Evolutionary conservation across 495 filamentous ascomycete genomes (phyloP).

Genomic region (Daldinia vernicosa): DNA sequence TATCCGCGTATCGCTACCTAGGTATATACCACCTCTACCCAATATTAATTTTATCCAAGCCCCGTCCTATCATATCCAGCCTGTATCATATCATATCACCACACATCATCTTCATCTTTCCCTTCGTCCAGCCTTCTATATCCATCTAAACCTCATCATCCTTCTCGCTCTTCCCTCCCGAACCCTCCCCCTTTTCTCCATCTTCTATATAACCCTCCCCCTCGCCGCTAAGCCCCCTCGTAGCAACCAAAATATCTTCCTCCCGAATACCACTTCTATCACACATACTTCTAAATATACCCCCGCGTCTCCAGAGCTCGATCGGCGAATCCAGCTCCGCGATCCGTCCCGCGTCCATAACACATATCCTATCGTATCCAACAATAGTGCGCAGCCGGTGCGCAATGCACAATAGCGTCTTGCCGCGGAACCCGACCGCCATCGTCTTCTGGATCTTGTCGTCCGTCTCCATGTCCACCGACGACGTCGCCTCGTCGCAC

Average conservation of each 20-base stretch:
- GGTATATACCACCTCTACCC: no score
- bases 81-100: no score
- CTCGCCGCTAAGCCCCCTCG: slow-evolving; percentile 20
- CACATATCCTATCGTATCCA: slow-evolving; percentile 93
- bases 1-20: no score
- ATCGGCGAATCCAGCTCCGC: slow-evolving; percentile 84
- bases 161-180: slow-evolving; percentile 2
- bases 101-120: no score
- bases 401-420: slow-evolving; percentile 94
- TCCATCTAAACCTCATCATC: slow-evolving; percentile 22
- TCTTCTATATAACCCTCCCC: no score
- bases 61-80: no score
- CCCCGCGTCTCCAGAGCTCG: slow-evolving; percentile 69
- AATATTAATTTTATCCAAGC: no score
- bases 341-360: slow-evolving; percentile 90
- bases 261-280: slow-evolving; percentile 83
- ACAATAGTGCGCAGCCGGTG: slow-evolving; percentile 91
- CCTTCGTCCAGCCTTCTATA: no score
- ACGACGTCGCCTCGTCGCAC: slow-evolving; percentile 93
- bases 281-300: slow-evolving; percentile 92
- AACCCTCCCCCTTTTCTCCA: no score
- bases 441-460: slow-evolving; percentile 94
- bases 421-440: slow-evolving; percentile 83
- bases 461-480: slow-evolving; percentile 96
- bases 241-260: slow-evolving; percentile 69